Base-by-base conservation (phyloP, 2,329 filamentous ascomycete genomes). In the Apiospora koreana region DNA sequence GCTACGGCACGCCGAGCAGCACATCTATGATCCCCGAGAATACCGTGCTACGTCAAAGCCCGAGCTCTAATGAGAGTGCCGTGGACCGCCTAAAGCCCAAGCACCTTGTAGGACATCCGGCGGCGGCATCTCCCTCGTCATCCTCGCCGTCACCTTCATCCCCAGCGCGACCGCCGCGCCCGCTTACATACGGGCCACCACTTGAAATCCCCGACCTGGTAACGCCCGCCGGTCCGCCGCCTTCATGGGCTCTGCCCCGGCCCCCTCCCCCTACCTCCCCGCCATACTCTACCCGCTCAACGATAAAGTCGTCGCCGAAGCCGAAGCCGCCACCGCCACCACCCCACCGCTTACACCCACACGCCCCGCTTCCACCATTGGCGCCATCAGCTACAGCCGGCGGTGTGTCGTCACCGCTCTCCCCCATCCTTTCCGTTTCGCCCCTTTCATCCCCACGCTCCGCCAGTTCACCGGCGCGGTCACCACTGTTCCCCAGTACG, bases 171-270 rank as follows among this genome's bases (percentile, higher is more conserved):
- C 80, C 82, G 1, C 77, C 78, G 1, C 77, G 81, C 1, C 80
- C 80, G 14, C 14, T 43, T 16, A 0, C 80, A 82, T 65, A 80
- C 25, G 70, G 71, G 2, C 50, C 50, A n/a, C 77, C 78, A 3
- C 76, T 83, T 5, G 79, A 81, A 72, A 81, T 83, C 7, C 80
- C 81, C 0, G 80, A 80, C 35, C 74, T 79, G 1, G 75, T 77
- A 16, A 77, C 74, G 28, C 79, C 78, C 2, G 78, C 74, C 28
- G 83, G 84, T 0, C 84, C 86, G 0, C 84, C 85, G 0, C 85
- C 86, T 0, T 83, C 73, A 6, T 78, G 81, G n/a, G 83, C 83
- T 3, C 80, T 87, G 2, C 83, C 84, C 0, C 72, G 75, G 4
- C 72, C 76, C 0, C 76, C 79, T 7, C 69, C 78, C 5, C 69